Conservation (phyloP, 768 basidiomycete species). For the Lepiota subincarnata region DNA sequence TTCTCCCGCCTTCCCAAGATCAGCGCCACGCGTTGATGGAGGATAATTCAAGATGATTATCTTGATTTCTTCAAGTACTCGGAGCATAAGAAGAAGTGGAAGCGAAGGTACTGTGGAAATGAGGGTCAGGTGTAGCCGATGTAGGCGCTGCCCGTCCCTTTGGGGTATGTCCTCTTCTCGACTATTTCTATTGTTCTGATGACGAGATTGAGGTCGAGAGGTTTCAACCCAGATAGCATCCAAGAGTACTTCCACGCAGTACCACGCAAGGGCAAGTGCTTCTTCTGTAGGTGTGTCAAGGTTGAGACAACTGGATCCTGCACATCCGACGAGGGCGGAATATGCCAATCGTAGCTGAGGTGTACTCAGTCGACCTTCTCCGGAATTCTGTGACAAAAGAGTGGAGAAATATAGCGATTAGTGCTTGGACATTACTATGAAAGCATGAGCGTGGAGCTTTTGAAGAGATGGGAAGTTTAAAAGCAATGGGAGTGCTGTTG, state of each 20-base stretch:
- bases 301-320: slow-evolving; percentile 36
- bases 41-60: slow-evolving; percentile 26
- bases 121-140: slow-evolving; percentile 61
- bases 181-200: slow-evolving; percentile 18
- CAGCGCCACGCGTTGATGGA: slow-evolving; percentile 13
- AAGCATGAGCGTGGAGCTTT: not conserved
- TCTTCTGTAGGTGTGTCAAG: slow-evolving; percentile 19
- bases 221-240: slow-evolving; percentile 35
- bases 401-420: not conserved
- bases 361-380: slow-evolving; percentile 54
- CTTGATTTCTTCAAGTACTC: slow-evolving; percentile 47
- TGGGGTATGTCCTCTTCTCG: slow-evolving; percentile 1
- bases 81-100: slow-evolving; percentile 51
- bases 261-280: slow-evolving; percentile 54
- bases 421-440: not conserved
- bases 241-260: slow-evolving; percentile 59
- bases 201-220: slow-evolving; percentile 7
- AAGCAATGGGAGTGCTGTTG: not conserved
- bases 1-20: slow-evolving; percentile 6
- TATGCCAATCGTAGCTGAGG: slow-evolving; percentile 72
- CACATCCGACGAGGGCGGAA: slow-evolving; percentile 63
- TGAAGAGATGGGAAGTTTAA: not conserved
- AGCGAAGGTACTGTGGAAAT: slow-evolving; percentile 64
- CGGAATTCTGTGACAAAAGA: slow-evolving; percentile 49
- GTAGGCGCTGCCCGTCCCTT: slow-evolving; percentile 28